phyloP scores from a whole-genome alignment of 345 rosid genomes.

The Murraya paniculata region DNA sequence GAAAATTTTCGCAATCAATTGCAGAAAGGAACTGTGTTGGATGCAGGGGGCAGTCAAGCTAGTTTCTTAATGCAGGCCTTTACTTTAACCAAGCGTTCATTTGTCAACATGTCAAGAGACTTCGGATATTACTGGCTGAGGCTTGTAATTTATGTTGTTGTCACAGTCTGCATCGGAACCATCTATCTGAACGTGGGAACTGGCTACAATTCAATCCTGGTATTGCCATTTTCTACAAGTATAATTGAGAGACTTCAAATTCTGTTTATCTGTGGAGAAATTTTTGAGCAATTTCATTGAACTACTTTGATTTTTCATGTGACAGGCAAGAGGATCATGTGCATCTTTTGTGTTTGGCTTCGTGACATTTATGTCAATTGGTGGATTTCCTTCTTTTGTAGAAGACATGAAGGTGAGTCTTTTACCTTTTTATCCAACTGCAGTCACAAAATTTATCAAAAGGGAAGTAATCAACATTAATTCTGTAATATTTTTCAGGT shows the following conservation, averaged over 20 bases:
- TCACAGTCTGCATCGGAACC: constrained; percentile 88
- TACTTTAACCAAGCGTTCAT: constrained; percentile 81
- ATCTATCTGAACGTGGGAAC: constrained; percentile 88
- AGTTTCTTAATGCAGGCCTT: constrained; percentile 85
- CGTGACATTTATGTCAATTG: constrained; percentile 95
- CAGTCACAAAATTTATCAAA: too few relatives aligned
- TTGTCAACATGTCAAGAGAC: constrained; percentile 93
- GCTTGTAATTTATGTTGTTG: constrained; percentile 73
- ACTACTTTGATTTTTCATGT: constrained; percentile 2
- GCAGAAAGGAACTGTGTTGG: constrained; percentile 93
- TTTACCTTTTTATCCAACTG: neutral
- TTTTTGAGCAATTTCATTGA: neutral
- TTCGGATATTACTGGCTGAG: constrained; percentile 98
- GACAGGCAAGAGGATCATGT: constrained; percentile 90
- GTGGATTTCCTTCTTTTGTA: constrained; percentile 92
- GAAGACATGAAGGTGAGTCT: constrained; percentile 88
- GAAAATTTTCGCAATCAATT: neutral
- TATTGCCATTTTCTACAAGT: constrained; percentile 21
- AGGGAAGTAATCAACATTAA: neutral
- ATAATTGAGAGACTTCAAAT: too few relatives aligned
- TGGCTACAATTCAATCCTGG: constrained; percentile 78
- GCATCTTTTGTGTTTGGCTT: constrained; percentile 93
- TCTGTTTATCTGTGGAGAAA: neutral
- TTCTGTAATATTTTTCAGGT: constrained; percentile 43
- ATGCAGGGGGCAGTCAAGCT: constrained; percentile 92